Evolutionary conservation across 257 asterid genomes (phyloP).

Genomic region (Solanum corneliomulleri): DNA sequence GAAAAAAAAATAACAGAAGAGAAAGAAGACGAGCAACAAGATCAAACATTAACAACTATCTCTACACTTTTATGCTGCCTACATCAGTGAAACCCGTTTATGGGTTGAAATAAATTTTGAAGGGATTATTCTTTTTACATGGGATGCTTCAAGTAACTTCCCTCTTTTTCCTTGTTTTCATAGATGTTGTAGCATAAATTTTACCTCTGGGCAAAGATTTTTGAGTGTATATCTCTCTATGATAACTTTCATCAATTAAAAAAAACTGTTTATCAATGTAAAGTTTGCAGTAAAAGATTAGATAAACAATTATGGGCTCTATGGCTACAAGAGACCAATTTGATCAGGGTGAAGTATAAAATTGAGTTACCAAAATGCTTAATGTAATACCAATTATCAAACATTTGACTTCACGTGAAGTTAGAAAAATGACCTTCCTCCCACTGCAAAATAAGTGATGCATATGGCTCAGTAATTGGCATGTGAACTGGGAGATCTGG

Average conservation of each 20-base stretch:
- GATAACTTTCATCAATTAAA: not conserved
- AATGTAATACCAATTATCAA: not conserved
- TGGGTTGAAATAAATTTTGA: not conserved
- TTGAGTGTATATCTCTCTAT: not conserved
- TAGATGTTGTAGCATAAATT: not conserved
- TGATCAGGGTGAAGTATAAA: not conserved
- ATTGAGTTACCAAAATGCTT: not conserved
- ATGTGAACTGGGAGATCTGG: slow-evolving; percentile 82
- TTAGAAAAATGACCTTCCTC: slow-evolving; percentile 49
- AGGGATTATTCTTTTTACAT: not conserved
- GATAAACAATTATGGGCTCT: not conserved
- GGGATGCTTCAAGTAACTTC: not conserved
- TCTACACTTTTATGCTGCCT: not conserved
- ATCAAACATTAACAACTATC: not conserved
- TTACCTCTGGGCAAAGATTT: not conserved
- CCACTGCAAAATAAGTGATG: slow-evolving; percentile 69
- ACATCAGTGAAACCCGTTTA: not conserved
- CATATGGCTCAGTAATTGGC: slow-evolving; percentile 77
- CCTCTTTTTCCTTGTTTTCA: not conserved
- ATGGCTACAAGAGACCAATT: not conserved
- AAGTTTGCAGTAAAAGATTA: not conserved
- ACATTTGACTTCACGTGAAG: not conserved
- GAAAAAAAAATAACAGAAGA: not conserved
- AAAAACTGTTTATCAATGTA: not conserved
- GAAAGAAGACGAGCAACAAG: not conserved